phyloP scores from a whole-genome alignment of 306 rosid species.

The Vicia sativa region DNA sequence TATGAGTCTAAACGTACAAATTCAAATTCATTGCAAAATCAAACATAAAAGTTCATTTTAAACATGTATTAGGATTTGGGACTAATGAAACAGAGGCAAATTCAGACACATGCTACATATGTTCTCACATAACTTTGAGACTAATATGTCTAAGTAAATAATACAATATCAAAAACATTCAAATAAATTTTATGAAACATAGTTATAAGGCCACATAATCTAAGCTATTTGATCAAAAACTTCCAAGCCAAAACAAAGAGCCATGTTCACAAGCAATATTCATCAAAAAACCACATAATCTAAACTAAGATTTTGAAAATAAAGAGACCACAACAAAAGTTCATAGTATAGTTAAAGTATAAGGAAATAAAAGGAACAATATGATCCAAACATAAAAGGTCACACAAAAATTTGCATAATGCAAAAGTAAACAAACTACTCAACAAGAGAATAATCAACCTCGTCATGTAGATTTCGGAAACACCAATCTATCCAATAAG shows the following conservation, averaged over 20 bases:
- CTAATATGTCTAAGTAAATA: not conserved
- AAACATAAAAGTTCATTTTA: too few species aligned
- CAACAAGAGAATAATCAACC: slow-evolving; percentile 1
- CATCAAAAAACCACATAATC: not conserved
- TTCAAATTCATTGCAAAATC: too few species aligned
- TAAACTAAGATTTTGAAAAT: not conserved
- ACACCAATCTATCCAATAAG: not conserved
- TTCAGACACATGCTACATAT: not conserved
- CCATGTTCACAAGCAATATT: not conserved
- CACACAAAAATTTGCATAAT: not conserved
- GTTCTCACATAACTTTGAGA: not conserved
- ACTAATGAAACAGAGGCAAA: too few species aligned
- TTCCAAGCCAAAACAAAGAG: not conserved
- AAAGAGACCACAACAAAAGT: not conserved
- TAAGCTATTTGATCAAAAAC: too few species aligned
- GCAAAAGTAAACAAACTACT: not conserved
- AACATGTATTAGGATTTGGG: too few species aligned
- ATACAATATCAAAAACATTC: not conserved
- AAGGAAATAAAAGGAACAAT: not conserved
- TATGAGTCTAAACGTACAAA: too few species aligned
- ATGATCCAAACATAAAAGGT: not conserved
- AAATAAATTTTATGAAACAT: not conserved
- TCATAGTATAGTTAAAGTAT: not conserved
- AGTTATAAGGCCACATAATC: not conserved
- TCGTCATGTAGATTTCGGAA: not conserved